These are phyloP conservation scores for Claviceps spartinae DNA, from an alignment of 2,329 filamentous ascomycete species.

Conservation along the genomic window DNA sequence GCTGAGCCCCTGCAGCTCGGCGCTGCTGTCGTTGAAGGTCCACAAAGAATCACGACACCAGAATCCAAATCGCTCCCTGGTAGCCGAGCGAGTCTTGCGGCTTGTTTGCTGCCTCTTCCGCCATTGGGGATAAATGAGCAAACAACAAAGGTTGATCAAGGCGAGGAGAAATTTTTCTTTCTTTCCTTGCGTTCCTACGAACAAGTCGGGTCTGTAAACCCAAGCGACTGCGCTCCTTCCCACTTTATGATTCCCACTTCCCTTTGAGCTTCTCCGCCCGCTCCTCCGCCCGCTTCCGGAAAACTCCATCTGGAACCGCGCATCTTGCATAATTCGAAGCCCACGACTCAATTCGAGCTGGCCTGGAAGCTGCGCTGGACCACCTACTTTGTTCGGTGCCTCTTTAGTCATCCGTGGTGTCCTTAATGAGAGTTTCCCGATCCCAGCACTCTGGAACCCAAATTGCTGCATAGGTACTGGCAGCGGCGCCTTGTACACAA, in stretches of 20 bases:
- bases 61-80: too few relatives aligned
- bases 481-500: conserved; percentile 35
- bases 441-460: conserved; percentile 29
- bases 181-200: background rate
- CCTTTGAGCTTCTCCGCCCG: background rate
- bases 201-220: background rate
- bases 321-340: conserved; percentile 27
- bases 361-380: conserved; percentile 41
- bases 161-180: background rate
- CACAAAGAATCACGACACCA: too few relatives aligned
- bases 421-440: conserved; percentile 29
- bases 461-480: conserved; percentile 27
- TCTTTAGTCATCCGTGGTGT: conserved; percentile 26
- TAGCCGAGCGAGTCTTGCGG: too few relatives aligned
- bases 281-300: conserved; percentile 11
- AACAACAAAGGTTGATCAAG: background rate
- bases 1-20: too few relatives aligned
- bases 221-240: background rate
- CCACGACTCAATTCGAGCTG: conserved; percentile 46
- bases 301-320: conserved; percentile 31
- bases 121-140: background rate
- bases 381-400: conserved; percentile 48
- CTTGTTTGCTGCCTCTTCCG: background rate
- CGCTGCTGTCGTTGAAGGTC: too few relatives aligned
- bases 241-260: background rate